These are phyloP conservation scores for Alopecurus myosuroides DNA, from an alignment of 176 grass and related monocot species.

Conservation along the genomic window DNA sequence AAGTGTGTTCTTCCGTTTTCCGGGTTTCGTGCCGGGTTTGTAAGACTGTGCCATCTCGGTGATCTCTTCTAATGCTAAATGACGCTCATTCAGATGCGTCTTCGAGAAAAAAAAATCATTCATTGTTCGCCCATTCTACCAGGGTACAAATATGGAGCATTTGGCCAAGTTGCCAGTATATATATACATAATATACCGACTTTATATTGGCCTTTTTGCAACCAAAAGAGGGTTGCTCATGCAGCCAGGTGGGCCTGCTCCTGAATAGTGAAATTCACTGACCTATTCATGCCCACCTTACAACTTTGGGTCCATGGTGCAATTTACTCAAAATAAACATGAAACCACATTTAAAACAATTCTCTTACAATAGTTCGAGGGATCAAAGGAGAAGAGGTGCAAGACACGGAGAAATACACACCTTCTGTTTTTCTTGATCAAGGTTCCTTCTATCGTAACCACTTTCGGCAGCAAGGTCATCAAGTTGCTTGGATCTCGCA, in stretches of 20 bases:
- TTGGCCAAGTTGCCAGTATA: not conserved
- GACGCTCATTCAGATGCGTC: not conserved
- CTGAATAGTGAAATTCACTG: not conserved
- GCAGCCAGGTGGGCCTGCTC: not conserved
- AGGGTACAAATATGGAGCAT: not conserved
- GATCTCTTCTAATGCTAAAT: not conserved
- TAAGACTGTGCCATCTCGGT: not conserved
- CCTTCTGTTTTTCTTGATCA: conserved; percentile 12
- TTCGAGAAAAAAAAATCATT: not conserved
- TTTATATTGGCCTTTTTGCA: not conserved
- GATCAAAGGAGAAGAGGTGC: not conserved
- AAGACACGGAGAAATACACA: not conserved
- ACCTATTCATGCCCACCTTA: not conserved
- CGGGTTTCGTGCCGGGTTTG: not conserved
- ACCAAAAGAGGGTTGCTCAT: not conserved
- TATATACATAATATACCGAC: not conserved
- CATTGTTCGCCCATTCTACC: not conserved
- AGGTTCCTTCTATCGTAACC: not conserved
- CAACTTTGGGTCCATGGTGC: not conserved
- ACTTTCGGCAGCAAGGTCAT: not conserved
- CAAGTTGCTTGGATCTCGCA: not conserved
- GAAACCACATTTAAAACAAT: not conserved
- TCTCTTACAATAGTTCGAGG: not conserved
- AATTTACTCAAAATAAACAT: not conserved
- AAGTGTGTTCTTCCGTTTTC: not conserved